A percentile compares a stretch with the other conserved stretches of the same genome.
phyloP scores from a whole-genome alignment of 1,284 basidiomycete species.

The Heterobasidion irregulare region DNA sequence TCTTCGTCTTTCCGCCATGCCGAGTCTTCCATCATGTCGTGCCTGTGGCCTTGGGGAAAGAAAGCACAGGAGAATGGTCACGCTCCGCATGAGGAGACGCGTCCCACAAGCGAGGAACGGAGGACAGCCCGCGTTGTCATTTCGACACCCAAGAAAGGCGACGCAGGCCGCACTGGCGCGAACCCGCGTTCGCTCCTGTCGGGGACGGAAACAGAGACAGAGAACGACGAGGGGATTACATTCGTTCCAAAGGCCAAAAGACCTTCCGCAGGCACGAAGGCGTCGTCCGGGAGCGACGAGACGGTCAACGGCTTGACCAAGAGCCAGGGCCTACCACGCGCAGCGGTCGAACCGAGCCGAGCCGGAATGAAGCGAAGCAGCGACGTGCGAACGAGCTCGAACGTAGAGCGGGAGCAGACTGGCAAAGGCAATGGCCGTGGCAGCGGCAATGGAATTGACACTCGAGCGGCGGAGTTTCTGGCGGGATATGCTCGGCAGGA shows the following conservation, averaged over 20 bases:
- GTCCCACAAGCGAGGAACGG: background rate
- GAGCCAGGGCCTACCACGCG: background rate
- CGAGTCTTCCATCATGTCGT: slow-evolving; percentile 6
- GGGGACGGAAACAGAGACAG: slow-evolving; percentile 50
- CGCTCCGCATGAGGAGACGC: no score
- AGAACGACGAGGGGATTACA: slow-evolving; percentile 49
- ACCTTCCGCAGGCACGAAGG: slow-evolving; percentile 21
- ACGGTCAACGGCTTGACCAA: slow-evolving; percentile 4
- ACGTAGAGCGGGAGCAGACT: background rate
- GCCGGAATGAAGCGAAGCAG: background rate
- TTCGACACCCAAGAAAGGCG: background rate
- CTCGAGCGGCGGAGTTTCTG: background rate
- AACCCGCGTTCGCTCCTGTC: slow-evolving; percentile 16
- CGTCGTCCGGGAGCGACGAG: slow-evolving; percentile 11
- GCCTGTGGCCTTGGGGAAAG: slow-evolving; percentile 9
- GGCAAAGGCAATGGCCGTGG: background rate
- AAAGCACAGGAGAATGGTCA: background rate
- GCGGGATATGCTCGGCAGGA: background rate
- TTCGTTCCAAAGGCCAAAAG: slow-evolving; percentile 59
- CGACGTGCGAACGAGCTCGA: background rate
- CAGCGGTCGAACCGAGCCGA: background rate
- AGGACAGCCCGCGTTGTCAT: slow-evolving; percentile 1
- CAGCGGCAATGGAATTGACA: background rate
- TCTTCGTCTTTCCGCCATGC: background rate
- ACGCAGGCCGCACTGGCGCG: background rate